These are phyloP conservation scores for Fraxinus sp. DNA, from an alignment of 305 asterid genomes.

Conservation along the genomic window DNA sequence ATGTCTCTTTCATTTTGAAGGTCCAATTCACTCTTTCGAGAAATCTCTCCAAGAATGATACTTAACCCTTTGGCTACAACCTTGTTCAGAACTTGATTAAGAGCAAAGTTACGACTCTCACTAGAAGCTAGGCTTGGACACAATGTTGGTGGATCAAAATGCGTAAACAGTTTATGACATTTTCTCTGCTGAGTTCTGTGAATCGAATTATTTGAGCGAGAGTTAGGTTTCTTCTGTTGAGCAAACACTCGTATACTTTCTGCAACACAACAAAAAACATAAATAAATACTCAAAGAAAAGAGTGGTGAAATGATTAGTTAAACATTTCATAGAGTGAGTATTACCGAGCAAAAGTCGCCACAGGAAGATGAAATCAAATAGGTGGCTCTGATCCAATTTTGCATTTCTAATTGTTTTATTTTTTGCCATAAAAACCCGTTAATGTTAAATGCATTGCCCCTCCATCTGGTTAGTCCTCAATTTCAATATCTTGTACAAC, in stretches of 20 bases:
- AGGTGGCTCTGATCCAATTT: conserved; percentile 19
- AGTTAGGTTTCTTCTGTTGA: conserved; percentile 59
- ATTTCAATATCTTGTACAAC: too few species aligned
- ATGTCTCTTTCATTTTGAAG: too few species aligned
- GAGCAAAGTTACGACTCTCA: too few species aligned
- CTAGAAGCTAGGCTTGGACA: conserved; percentile 51
- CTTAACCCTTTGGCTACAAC: too few species aligned
- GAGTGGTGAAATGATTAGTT: neutral
- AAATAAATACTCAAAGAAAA: neutral
- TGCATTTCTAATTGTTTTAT: too few species aligned
- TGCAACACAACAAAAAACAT: conserved; percentile 29
- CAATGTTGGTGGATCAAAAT: conserved; percentile 84
- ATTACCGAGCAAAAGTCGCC: conserved; percentile 66
- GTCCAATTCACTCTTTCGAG: too few species aligned
- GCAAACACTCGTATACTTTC: conserved; percentile 81
- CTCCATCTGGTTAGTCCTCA: too few species aligned
- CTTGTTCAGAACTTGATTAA: too few species aligned
- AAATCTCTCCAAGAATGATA: too few species aligned
- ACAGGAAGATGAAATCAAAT: conserved; percentile 53
- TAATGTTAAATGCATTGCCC: too few species aligned
- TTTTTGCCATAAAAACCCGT: too few species aligned
- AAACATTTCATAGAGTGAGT: neutral
- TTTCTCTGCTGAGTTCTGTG: conserved; percentile 59
- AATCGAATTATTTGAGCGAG: conserved; percentile 45
- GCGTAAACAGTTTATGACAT: conserved; percentile 60